Conservation (phyloP, 345 rosid genomes). For the Erucastrum elatum region DNA sequence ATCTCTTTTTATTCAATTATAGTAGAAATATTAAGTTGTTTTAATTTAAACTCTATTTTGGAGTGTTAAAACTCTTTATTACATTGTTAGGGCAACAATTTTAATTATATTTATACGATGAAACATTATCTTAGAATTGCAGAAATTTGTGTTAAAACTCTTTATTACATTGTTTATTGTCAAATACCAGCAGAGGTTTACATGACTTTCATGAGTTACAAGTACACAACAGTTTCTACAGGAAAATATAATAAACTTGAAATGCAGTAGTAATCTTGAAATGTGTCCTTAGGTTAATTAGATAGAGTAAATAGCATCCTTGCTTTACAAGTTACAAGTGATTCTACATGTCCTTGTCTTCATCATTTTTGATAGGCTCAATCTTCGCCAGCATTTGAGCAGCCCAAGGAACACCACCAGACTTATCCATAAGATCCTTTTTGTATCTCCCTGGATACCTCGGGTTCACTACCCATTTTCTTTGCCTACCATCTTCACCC, state of each 20-base stretch:
- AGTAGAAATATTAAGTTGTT: too few relatives aligned
- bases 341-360: slow-evolving; percentile 1
- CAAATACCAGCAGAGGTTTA: background rate
- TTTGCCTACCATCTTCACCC: background rate
- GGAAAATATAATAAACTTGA: background rate
- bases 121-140: background rate
- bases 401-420: slow-evolving; percentile 51
- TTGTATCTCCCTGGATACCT: slow-evolving; percentile 20
- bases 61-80: too few relatives aligned
- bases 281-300: background rate
- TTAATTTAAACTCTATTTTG: too few relatives aligned
- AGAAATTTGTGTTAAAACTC: background rate
- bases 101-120: too few relatives aligned
- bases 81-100: too few relatives aligned
- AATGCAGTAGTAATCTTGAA: background rate
- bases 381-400: slow-evolving; percentile 41
- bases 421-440: slow-evolving; percentile 41
- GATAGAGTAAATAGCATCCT: background rate
- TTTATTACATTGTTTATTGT: background rate
- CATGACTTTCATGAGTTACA: background rate
- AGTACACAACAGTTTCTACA: background rate
- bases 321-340: slow-evolving; percentile 15
- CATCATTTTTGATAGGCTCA: slow-evolving; percentile 17
- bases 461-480: background rate
- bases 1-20: too few relatives aligned